These are phyloP conservation scores for Sonneratia caseolaris DNA, from an alignment of 345 rosid species.

Conservation along the genomic window DNA sequence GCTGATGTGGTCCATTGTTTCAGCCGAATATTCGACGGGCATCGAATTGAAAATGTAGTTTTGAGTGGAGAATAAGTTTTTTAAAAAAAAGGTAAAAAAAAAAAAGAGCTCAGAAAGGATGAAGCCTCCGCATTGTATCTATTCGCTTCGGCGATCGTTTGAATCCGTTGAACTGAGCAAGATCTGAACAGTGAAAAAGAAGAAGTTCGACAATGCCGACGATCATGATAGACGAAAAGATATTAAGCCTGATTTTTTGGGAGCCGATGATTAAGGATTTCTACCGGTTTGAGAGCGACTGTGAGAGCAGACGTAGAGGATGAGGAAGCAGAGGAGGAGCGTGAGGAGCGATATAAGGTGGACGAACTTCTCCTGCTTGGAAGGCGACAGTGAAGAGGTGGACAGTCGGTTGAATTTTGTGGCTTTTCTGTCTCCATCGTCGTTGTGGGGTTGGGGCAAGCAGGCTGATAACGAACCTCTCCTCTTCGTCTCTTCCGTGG, in stretches of 20 bases:
- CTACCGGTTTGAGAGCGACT: conserved; percentile 65
- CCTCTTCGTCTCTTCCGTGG: conserved; percentile 23
- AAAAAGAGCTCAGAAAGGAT: neutral
- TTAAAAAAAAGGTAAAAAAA: too few species aligned
- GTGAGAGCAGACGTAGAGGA: conserved; percentile 79
- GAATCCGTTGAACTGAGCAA: conserved; percentile 65
- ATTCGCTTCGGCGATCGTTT: conserved; percentile 28
- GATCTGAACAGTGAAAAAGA: conserved; percentile 30
- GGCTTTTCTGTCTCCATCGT: conserved; percentile 46
- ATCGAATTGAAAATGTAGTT: neutral
- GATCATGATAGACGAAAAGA: neutral
- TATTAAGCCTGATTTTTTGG: neutral
- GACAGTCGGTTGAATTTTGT: conserved; percentile 48
- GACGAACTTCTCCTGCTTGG: conserved; percentile 48
- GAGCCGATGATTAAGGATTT: neutral
- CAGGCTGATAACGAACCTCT: conserved; percentile 14
- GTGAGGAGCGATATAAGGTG: conserved; percentile 82
- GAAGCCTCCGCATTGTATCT: conserved; percentile 49
- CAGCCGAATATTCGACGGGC: neutral
- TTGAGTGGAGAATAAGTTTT: neutral
- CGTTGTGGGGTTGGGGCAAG: conserved; percentile 17
- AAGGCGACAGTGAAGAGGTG: conserved; percentile 22
- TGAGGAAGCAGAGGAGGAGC: conserved; percentile 63
- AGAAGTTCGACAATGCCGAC: conserved; percentile 1
- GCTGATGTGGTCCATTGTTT: conserved; percentile 22